Conservation (phyloP, 2,329 filamentous ascomycete genomes). For the Nectriaceae sp. region DNA sequence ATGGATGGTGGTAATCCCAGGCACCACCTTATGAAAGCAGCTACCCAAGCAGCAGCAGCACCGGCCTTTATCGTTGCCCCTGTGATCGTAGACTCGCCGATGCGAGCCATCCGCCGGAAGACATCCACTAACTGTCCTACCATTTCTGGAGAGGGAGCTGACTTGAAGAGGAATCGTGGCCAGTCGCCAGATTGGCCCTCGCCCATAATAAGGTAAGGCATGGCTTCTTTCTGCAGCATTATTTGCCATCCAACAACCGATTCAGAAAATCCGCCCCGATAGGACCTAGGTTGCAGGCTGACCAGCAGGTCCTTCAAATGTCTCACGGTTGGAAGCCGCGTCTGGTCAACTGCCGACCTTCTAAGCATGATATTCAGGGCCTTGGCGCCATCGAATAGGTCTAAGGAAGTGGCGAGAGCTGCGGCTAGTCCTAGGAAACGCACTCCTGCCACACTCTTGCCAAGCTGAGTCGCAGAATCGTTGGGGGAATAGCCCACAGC, state of each 20-base stretch:
- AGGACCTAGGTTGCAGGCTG: neutral
- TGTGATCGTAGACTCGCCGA: neutral
- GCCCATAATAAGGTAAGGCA: neutral
- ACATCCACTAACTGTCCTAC: conserved; percentile 1
- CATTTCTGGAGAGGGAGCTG: neutral
- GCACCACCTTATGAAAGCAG: conserved; percentile 3
- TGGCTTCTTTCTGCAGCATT: too few relatives aligned
- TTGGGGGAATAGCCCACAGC: neutral
- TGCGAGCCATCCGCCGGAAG: neutral
- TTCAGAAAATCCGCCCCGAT: neutral
- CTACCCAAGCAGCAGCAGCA: neutral
- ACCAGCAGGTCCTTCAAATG: neutral
- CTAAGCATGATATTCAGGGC: neutral
- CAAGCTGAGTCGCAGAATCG: conserved; percentile 2
- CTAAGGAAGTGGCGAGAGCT: neutral
- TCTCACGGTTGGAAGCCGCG: neutral
- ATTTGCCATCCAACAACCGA: neutral
- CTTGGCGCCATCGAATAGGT: neutral
- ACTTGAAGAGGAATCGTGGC: too few relatives aligned
- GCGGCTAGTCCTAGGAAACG: conserved; percentile 3
- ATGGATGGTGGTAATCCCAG: neutral
- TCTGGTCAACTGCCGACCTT: neutral
- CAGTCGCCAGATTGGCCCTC: neutral
- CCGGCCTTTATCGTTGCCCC: neutral
- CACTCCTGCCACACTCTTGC: neutral